phyloP scores from a whole-genome alignment of 345 rosid genomes.

The Brassica napus region Da-Ae NC_063449.1:38190501-38191000 shows the following conservation, averaged over 20 bases:
- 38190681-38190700: no score
- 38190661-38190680: neutral
- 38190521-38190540: constrained; percentile 35
- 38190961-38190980: neutral
- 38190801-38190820: neutral
- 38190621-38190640: neutral
- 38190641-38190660: neutral
- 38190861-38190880: neutral
- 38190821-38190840: neutral
- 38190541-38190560: constrained; percentile 30
- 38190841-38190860: no score
- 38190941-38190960: neutral
- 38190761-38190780: neutral
- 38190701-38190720: no score
- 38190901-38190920: neutral
- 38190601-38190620: no score
- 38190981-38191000: neutral
- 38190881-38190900: neutral
- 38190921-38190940: neutral
- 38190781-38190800: neutral
- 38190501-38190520: neutral
- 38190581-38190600: neutral
- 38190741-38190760: neutral
- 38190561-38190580: neutral
- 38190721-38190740: neutral